Evolutionary conservation across 352 stramenopile genomes (phyloP).

Genomic region (Pythium oligandrum): DNA sequence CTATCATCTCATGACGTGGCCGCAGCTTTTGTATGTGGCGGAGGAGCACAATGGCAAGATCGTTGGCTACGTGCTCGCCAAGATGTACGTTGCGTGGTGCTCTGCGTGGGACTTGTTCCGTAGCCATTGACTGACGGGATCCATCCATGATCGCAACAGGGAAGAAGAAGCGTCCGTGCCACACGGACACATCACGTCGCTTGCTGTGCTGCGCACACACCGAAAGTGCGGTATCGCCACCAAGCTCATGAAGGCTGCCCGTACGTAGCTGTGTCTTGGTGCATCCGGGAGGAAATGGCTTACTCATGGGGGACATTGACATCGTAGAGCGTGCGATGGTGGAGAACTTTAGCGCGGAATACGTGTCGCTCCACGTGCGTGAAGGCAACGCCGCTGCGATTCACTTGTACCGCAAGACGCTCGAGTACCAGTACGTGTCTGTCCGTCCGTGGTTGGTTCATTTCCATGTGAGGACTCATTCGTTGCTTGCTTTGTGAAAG

Average conservation of each 20-base stretch:
- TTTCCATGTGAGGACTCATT: no score
- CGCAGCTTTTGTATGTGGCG: conserved; percentile 98
- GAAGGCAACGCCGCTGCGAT: conserved; percentile 98
- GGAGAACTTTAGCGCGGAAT: conserved; percentile 96
- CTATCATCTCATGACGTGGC: conserved; percentile 99
- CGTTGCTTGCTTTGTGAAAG: conserved; percentile 19
- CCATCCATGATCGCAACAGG: conserved; percentile 4
- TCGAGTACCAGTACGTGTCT: conserved; percentile 93
- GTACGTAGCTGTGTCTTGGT: conserved; percentile 29
- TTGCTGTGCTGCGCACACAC: conserved; percentile 96
- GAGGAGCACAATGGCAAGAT: conserved; percentile 97
- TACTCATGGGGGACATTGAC: not conserved
- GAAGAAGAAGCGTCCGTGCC: conserved; percentile 26
- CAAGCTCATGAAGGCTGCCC: conserved; percentile 95
- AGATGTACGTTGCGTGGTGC: conserved; percentile 88
- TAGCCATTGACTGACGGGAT: not conserved
- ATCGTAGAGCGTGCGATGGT: conserved; percentile 91
- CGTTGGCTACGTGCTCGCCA: conserved; percentile 99
- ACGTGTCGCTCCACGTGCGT: conserved; percentile 98
- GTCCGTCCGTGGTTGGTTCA: no score
- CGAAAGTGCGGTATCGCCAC: conserved; percentile 97
- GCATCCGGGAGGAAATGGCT: not conserved
- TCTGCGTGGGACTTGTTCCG: conserved; percentile 1
- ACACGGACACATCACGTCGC: conserved; percentile 97
- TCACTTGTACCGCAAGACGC: conserved; percentile 97